These are phyloP conservation scores for Colletotrichum sp. DNA, from an alignment of 2,329 filamentous ascomycete genomes.

Conservation along the genomic window DNA sequence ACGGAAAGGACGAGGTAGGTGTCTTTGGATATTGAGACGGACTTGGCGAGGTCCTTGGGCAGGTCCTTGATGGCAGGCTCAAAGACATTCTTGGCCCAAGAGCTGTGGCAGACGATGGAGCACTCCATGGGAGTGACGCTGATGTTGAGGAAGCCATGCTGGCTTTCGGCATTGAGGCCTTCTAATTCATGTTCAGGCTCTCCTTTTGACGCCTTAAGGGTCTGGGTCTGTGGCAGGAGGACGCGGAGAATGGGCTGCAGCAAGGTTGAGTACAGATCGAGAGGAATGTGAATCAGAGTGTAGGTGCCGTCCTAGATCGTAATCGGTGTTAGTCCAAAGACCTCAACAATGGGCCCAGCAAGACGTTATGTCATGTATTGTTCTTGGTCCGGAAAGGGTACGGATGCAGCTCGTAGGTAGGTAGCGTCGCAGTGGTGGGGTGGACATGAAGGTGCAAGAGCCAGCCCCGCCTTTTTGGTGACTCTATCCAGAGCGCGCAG, in stretches of 20 bases:
- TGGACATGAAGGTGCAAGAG: background rate
- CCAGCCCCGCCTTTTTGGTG: conserved; percentile 13
- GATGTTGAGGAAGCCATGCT: conserved; percentile 89
- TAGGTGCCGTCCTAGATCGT: conserved; percentile 77
- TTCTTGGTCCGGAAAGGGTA: background rate
- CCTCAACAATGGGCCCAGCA: background rate
- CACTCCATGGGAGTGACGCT: conserved; percentile 92
- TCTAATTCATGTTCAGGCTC: conserved; percentile 43
- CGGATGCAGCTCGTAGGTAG: background rate
- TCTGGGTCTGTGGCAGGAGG: conserved; percentile 70
- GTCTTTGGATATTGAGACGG: conserved; percentile 79
- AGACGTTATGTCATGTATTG: background rate
- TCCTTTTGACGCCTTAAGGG: conserved; percentile 37
- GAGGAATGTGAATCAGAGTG: conserved; percentile 88
- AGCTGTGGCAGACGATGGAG: conserved; percentile 85
- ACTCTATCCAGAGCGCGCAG: background rate
- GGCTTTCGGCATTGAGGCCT: conserved; percentile 54
- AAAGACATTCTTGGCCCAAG: conserved; percentile 77
- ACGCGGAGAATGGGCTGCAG: conserved; percentile 87
- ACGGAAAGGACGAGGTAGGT: conserved; percentile 90
- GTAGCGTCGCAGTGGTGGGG: background rate
- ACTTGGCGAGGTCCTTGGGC: conserved; percentile 52
- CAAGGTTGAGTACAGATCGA: conserved; percentile 77
- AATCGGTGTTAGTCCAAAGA: background rate
- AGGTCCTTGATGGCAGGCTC: conserved; percentile 68